phyloP scores from a whole-genome alignment of 257 asterid genomes.

The Hygrophila difformis region DNA sequence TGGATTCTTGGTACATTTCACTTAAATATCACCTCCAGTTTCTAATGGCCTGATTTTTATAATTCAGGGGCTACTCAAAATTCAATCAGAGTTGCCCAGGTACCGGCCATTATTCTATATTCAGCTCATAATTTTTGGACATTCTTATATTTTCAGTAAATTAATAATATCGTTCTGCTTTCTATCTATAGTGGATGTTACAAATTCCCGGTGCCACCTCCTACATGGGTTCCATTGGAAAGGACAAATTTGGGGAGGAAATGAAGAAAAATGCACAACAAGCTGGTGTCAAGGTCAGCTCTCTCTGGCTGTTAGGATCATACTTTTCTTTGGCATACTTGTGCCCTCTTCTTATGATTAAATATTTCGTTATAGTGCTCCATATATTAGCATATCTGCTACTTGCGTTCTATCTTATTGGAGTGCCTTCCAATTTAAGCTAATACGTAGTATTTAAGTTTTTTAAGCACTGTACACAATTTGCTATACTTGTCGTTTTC shows the following conservation, averaged over 20 bases:
- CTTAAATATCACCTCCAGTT: neutral
- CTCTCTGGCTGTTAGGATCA: constrained; percentile 3
- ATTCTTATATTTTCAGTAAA: neutral
- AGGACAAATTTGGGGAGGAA: constrained; percentile 77
- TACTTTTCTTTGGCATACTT: neutral
- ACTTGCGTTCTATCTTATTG: too few species aligned
- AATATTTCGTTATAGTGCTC: too few species aligned
- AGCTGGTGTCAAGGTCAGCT: constrained; percentile 74
- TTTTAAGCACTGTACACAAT: too few species aligned
- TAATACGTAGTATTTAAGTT: too few species aligned
- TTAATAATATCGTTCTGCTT: constrained; percentile 13
- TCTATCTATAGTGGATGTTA: constrained; percentile 43
- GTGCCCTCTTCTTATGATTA: constrained; percentile 1
- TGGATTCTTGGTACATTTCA: neutral
- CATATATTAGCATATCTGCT: too few species aligned
- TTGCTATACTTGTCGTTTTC: neutral
- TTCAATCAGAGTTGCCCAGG: constrained; percentile 96
- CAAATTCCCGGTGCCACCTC: constrained; percentile 85
- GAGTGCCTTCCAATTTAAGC: too few species aligned
- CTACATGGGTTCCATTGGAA: constrained; percentile 60
- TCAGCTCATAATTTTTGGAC: constrained; percentile 6
- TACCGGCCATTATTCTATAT: constrained; percentile 15
- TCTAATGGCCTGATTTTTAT: constrained; percentile 7
- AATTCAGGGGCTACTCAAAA: constrained; percentile 90
- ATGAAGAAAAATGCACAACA: constrained; percentile 70